Evolutionary conservation across 768 basidiomycete genomes (phyloP).

Genomic region (Chalciporus chontae): DNA sequence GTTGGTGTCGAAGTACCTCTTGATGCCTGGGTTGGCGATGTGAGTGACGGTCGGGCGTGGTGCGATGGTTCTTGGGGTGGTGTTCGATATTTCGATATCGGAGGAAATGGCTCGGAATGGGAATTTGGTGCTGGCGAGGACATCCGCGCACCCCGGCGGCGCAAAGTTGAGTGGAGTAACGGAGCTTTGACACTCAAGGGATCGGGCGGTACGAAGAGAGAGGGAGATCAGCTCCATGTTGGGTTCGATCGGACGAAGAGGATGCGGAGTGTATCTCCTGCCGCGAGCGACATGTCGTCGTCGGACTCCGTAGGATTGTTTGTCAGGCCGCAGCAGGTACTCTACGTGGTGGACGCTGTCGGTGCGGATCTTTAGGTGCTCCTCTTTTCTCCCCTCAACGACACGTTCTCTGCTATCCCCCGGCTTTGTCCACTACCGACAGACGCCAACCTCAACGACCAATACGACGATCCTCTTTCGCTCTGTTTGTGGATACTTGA

Average conservation of each 20-base stretch:
- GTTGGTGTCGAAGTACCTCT: constrained; percentile 89
- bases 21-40: constrained; percentile 45
- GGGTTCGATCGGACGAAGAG: constrained; percentile 50
- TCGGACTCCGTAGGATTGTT: constrained; percentile 73
- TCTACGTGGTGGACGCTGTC: constrained; percentile 84
- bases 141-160: constrained; percentile 26
- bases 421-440: neutral
- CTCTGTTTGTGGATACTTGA: constrained; percentile 9
- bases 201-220: constrained; percentile 41
- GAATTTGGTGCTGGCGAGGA: constrained; percentile 52
- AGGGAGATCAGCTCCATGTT: constrained; percentile 50
- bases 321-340: constrained; percentile 80
- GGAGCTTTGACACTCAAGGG: constrained; percentile 38
- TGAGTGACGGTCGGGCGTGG: constrained; percentile 70
- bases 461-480: neutral
- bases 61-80: constrained; percentile 83
- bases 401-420: neutral
- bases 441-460: constrained; percentile 8
- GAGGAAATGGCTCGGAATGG: constrained; percentile 54
- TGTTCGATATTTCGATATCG: constrained; percentile 80
- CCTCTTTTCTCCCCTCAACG: neutral
- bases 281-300: constrained; percentile 52
- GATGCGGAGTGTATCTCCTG: constrained; percentile 65
- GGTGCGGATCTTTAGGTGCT: constrained; percentile 52
- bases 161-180: constrained; percentile 20